A percentile compares a stretch with the other conserved stretches of the same genome.
Conservation (phyloP, 2,329 filamentous ascomycete genomes). For the Trichoderma sp. region DNA sequence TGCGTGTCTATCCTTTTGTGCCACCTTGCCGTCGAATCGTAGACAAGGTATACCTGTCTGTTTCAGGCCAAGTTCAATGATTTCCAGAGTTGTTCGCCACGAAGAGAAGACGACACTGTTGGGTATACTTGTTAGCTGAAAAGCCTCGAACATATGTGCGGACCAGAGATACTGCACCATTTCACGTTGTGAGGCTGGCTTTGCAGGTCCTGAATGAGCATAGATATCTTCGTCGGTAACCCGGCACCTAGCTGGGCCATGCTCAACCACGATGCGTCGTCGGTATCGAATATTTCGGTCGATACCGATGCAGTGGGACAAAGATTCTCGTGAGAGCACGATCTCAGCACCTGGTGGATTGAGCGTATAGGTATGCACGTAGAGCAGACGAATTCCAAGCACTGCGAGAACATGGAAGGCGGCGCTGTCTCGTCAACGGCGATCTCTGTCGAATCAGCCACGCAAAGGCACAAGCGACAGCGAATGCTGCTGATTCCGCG, state of each 20-base stretch:
- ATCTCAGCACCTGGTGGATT: background rate
- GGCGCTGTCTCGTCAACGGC: slow-evolving; percentile 29
- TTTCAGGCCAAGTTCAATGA: slow-evolving; percentile 47
- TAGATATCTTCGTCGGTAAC: slow-evolving; percentile 12
- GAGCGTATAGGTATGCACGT: background rate
- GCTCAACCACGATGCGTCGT: background rate
- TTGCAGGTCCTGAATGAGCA: background rate
- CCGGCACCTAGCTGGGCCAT: background rate
- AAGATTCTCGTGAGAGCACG: background rate
- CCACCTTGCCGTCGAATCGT: slow-evolving; percentile 53
- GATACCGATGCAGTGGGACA: slow-evolving; percentile 6
- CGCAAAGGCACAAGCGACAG: slow-evolving; percentile 39
- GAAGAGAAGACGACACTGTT: slow-evolving; percentile 54
- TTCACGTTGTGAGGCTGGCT: background rate
- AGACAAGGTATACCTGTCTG: slow-evolving; percentile 40
- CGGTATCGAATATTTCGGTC: background rate
- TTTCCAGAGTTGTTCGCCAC: slow-evolving; percentile 53
- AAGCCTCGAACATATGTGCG: no score
- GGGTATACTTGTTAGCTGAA: background rate
- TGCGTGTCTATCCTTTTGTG: slow-evolving; percentile 45
- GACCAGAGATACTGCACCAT: background rate
- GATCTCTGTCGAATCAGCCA: slow-evolving; percentile 33
- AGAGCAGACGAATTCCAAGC: slow-evolving; percentile 40
- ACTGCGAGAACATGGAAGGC: slow-evolving; percentile 37
- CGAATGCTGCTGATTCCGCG: slow-evolving; percentile 35